A percentile compares a stretch with the other conserved stretches of the same genome.
phyloP scores from a whole-genome alignment of 2,329 filamentous ascomycete species.

The Aureobasidium sp. region DNA sequence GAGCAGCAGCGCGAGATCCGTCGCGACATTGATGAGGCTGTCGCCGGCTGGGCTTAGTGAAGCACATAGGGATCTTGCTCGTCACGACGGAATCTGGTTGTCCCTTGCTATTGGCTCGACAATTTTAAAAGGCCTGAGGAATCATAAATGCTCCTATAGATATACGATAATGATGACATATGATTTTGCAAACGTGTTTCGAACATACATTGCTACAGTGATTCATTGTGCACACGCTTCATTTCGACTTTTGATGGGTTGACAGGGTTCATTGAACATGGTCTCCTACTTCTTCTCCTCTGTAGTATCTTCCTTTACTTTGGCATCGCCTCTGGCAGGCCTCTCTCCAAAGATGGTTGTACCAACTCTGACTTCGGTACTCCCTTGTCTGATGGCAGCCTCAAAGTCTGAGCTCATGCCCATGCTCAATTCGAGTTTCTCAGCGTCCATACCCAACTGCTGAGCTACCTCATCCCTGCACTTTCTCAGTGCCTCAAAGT shows the following conservation, averaged over 20 bases:
- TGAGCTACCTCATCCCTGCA: conserved; percentile 63
- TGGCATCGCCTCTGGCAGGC: conserved; percentile 71
- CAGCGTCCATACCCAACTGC: conserved; percentile 50
- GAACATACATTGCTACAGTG: background rate
- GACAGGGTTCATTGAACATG: background rate
- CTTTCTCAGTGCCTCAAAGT: conserved; percentile 65
- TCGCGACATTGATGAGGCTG: conserved; percentile 61
- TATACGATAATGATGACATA: background rate
- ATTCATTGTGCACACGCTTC: no score
- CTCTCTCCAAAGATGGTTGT: conserved; percentile 89
- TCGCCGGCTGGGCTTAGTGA: conserved; percentile 28
- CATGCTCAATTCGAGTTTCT: conserved; percentile 85
- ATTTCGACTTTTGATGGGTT: background rate
- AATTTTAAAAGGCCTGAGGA: background rate
- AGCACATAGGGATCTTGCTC: background rate
- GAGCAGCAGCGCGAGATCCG: conserved; percentile 78
- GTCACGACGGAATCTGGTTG: no score
- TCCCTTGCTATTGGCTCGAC: background rate
- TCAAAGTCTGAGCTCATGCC: conserved; percentile 96
- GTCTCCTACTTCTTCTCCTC: conserved; percentile 19
- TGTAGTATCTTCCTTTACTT: conserved; percentile 41
- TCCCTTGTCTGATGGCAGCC: conserved; percentile 74
- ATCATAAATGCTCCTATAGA: background rate
- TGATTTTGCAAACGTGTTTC: background rate
- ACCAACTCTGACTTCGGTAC: conserved; percentile 82